These are phyloP conservation scores for Lenzites betulinus DNA, from an alignment of 768 basidiomycete genomes.

Conservation along the genomic window DNA sequence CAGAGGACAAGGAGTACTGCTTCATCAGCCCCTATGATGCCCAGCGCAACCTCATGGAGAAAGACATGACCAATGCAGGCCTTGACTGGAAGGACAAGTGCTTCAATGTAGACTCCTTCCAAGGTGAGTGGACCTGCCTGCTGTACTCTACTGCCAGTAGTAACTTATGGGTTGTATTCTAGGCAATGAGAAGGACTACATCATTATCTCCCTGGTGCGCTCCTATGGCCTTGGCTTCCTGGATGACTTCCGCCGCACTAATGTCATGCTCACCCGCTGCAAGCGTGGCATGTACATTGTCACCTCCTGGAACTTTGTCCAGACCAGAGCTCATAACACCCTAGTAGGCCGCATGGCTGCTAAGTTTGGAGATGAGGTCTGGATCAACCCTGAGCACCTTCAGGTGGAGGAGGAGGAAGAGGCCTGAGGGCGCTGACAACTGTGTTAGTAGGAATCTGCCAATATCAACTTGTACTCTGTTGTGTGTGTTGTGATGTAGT, in stretches of 20 bases:
- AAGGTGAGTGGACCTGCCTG: conserved; percentile 50
- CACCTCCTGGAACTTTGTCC: conserved; percentile 60
- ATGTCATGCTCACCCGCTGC: conserved; percentile 88
- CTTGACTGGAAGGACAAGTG: conserved; percentile 67
- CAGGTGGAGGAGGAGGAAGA: conserved; percentile 30
- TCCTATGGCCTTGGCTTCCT: conserved; percentile 69
- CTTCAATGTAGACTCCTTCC: conserved; percentile 80
- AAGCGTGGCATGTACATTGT: conserved; percentile 78
- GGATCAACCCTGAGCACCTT: conserved; percentile 40
- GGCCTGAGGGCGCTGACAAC: conserved; percentile 18
- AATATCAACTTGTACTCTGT: conserved; percentile 13
- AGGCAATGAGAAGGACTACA: conserved; percentile 85
- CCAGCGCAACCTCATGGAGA: conserved; percentile 64
- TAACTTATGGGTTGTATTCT: conserved; percentile 2
- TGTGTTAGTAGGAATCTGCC: neutral
- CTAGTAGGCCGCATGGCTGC: conserved; percentile 44
- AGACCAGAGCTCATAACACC: conserved; percentile 47
- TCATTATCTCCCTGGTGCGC: conserved; percentile 73
- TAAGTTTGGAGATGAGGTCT: conserved; percentile 36
- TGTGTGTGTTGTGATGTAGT: neutral
- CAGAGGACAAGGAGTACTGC: conserved; percentile 48
- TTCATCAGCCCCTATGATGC: conserved; percentile 85
- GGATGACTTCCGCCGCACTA: conserved; percentile 62
- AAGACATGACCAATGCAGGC: conserved; percentile 47
- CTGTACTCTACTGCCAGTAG: no score